Evolutionary conservation across 2,329 filamentous ascomycete genomes (phyloP).

Genomic region (Exophiala phaeomuriformis): DNA sequence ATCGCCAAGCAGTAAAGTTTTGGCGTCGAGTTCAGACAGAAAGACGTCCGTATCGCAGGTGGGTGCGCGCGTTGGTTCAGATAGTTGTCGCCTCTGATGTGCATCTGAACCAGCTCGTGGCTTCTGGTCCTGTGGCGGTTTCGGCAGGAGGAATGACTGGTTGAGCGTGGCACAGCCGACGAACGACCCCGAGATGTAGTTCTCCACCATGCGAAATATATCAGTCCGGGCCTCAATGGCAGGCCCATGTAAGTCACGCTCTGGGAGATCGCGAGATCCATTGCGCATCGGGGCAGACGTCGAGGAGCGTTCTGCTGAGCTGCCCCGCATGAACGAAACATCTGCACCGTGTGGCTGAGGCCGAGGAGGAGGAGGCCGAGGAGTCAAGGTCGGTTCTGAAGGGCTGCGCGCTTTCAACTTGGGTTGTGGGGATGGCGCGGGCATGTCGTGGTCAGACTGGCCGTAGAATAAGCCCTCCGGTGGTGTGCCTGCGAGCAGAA

Average conservation of each 20-base stretch:
- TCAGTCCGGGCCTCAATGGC: constrained; percentile 3
- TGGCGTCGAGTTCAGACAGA: constrained; percentile 62
- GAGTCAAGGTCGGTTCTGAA: constrained; percentile 6
- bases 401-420: constrained; percentile 12
- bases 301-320: constrained; percentile 14
- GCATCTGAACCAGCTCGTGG: constrained; percentile 28
- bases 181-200: constrained; percentile 65
- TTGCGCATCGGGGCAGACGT: constrained; percentile 4
- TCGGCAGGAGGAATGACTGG: constrained; percentile 59
- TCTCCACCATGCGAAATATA: constrained; percentile 69
- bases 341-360: constrained; percentile 4
- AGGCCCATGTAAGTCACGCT: neutral
- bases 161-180: constrained; percentile 67
- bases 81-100: constrained; percentile 32
- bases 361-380: neutral
- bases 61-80: constrained; percentile 23
- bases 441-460: constrained; percentile 15
- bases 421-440: constrained; percentile 12
- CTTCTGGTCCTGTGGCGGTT: constrained; percentile 40
- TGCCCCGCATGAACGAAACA: constrained; percentile 7
- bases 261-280: constrained; percentile 1
- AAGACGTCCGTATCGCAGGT: constrained; percentile 34
- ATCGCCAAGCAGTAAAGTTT: constrained; percentile 65
- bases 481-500: constrained; percentile 23
- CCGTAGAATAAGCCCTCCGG: constrained; percentile 16